phyloP scores from a whole-genome alignment of 495 filamentous ascomycete genomes.

The Talaromyces wortmannii region DNA sequence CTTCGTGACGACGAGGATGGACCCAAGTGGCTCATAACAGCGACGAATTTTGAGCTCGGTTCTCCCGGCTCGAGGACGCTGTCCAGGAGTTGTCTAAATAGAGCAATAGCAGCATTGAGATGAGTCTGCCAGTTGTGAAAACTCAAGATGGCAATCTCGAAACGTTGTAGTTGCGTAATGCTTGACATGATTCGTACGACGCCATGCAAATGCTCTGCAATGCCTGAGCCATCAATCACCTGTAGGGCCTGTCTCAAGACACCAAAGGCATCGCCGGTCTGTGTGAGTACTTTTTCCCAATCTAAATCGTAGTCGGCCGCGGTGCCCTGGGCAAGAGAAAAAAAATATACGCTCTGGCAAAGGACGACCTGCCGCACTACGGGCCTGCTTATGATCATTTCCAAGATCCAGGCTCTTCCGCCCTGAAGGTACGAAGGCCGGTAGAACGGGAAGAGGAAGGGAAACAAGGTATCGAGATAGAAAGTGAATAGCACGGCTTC shows the following conservation, averaged over 20 bases:
- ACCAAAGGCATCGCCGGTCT: slow-evolving; percentile 31
- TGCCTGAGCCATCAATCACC: slow-evolving; percentile 24
- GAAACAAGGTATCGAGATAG: slow-evolving; percentile 45
- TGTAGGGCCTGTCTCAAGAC: slow-evolving; percentile 35
- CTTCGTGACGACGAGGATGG: slow-evolving; percentile 6
- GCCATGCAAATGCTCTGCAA: slow-evolving; percentile 11
- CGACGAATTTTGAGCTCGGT: slow-evolving; percentile 9
- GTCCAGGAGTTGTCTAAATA: slow-evolving; percentile 40
- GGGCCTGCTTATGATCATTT: slow-evolving; percentile 44
- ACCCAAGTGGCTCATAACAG: slow-evolving; percentile 22
- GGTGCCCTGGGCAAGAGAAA: slow-evolving; percentile 20
- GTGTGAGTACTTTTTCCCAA: slow-evolving; percentile 26
- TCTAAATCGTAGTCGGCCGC: slow-evolving; percentile 15
- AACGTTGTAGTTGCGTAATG: slow-evolving; percentile 48
- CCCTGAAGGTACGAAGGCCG: slow-evolving; percentile 35
- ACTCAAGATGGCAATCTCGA: slow-evolving; percentile 37
- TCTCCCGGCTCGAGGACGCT: slow-evolving; percentile 2
- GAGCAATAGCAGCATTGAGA: slow-evolving; percentile 37
- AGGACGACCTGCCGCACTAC: slow-evolving; percentile 40
- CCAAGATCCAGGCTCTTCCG: slow-evolving; percentile 46
- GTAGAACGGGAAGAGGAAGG: slow-evolving; percentile 51
- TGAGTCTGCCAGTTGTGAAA: slow-evolving; percentile 42
- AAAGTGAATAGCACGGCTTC: slow-evolving; percentile 22
- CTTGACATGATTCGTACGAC: slow-evolving; percentile 38
- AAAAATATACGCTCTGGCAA: slow-evolving; percentile 42